phyloP scores from a whole-genome alignment of 805 yeast genomes.

The Lachancea dasiensis region DNA sequence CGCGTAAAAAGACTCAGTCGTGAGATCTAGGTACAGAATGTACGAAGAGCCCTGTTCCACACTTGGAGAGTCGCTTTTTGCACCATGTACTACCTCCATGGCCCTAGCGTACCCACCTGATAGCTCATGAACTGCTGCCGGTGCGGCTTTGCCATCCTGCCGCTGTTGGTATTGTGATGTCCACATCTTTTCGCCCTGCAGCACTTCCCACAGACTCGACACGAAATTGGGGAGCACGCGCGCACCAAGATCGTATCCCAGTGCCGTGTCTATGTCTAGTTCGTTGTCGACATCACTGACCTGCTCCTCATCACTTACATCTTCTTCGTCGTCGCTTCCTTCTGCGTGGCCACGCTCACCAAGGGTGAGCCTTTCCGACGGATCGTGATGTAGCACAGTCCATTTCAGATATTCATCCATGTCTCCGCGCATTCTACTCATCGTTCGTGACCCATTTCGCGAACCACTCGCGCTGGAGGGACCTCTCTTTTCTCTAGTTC shows the following conservation, averaged over 20 bases:
- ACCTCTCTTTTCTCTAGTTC: constrained; percentile 20
- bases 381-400: constrained; percentile 68
- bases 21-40: constrained; percentile 72
- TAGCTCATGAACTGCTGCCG: constrained; percentile 15
- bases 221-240: constrained; percentile 31
- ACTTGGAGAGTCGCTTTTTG: constrained; percentile 5
- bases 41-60: constrained; percentile 45
- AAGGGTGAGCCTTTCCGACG: constrained; percentile 51
- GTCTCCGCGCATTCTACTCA: constrained; percentile 26
- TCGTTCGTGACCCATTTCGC: constrained; percentile 22
- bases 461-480: constrained; percentile 9
- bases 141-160: neutral
- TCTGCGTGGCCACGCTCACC: constrained; percentile 17
- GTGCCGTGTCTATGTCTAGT: constrained; percentile 27
- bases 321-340: constrained; percentile 43
- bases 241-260: constrained; percentile 30
- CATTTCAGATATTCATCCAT: constrained; percentile 45
- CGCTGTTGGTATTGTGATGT: constrained; percentile 14
- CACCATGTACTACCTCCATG: constrained; percentile 12
- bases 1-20: constrained; percentile 78
- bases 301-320: constrained; percentile 37
- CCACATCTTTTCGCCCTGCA: constrained; percentile 31
- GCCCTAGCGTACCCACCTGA: constrained; percentile 28
- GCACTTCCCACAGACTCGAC: constrained; percentile 23
- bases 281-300: constrained; percentile 35